Evolutionary conservation across 139 green algal genomes (phyloP).

Genomic region (Coccomyxa sp.): DNA sequence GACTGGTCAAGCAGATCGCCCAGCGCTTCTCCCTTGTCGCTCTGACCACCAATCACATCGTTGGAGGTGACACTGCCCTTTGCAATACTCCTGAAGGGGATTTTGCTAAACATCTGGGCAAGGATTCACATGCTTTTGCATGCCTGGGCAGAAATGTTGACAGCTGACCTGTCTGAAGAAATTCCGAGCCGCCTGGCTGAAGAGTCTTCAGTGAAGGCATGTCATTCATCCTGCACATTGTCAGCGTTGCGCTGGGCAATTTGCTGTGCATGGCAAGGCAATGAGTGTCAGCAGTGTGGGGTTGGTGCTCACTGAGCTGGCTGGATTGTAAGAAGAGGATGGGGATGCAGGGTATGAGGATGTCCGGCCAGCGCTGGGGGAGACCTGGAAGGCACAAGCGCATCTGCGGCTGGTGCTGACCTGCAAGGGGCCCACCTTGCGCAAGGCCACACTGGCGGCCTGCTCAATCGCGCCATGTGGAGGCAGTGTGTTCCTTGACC

Average conservation of each 20-base stretch:
- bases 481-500: not conserved
- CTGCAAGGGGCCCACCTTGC: not conserved
- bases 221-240: not conserved
- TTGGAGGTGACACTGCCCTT: constrained; percentile 7
- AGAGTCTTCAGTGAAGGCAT: not conserved
- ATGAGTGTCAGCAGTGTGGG: not conserved
- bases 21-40: constrained; percentile 18
- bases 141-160: no score
- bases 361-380: constrained; percentile 40
- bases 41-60: constrained; percentile 50
- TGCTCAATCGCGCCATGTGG: not conserved
- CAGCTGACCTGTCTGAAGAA: not conserved
- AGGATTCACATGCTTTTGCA: not conserved
- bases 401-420: constrained; percentile 29
- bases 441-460: not conserved
- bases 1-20: constrained; percentile 27
- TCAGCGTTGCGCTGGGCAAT: not conserved
- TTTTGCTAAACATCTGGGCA: not conserved
- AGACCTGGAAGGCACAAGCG: constrained; percentile 42
- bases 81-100: not conserved
- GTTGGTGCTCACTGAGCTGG: not conserved
- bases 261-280: not conserved
- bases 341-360: not conserved
- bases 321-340: not conserved
- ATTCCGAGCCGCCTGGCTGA: not conserved